Evolutionary conservation across 2,329 filamentous ascomycete genomes (phyloP), one percentile per base, ranked within the genome.

Genomic region (Penicillium capsulatum): DNA sequence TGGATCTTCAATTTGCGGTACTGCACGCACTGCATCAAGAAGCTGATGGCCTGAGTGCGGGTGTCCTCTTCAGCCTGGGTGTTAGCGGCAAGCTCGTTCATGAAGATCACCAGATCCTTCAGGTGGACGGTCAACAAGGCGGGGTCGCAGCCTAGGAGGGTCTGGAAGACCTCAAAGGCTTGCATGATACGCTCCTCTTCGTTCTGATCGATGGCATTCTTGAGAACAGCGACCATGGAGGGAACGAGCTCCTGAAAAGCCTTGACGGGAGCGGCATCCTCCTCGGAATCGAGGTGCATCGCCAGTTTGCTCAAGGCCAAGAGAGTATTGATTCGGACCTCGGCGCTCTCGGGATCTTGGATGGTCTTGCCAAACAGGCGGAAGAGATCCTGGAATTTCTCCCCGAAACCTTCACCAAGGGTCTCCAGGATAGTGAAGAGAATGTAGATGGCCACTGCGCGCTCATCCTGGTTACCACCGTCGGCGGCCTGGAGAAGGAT

Each of bases 1-100:
- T 97, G 92, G 38, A 97, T 83, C 77, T 96, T 96, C 71, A 96
- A 83, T 66, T 92, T 94, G 60, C 91, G 83, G 73, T 91, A 96
- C 50, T 86, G 83, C 17, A 95, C 86, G 50, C 81, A 84, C 72
- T 96, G 89, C 72, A 94, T 90, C 44, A 98, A 77, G 79, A 96
- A 96, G 47, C 86, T 86, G 46, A 98, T 77, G 26, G 91, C 89
- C 69, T 97, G 92, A 4, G 85, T 84, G 53, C 92, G 81, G 37
- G 86, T 84, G 44, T 96, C 91, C 28, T 94, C 87, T 31, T 90
- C 84, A 31, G 86, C 76, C 27, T 84, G 75, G 31, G 77, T 84
- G 67, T 94, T 86, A 55, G 78, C 76, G 32, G 85, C 80, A 38
- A 98, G 76, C 44, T 92, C 83, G 57, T 94, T 84, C 87, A 97